These are phyloP conservation scores for Phytophthora cryptogea DNA, from an alignment of 352 stramenopile genomes.

Conservation along the genomic window DNA sequence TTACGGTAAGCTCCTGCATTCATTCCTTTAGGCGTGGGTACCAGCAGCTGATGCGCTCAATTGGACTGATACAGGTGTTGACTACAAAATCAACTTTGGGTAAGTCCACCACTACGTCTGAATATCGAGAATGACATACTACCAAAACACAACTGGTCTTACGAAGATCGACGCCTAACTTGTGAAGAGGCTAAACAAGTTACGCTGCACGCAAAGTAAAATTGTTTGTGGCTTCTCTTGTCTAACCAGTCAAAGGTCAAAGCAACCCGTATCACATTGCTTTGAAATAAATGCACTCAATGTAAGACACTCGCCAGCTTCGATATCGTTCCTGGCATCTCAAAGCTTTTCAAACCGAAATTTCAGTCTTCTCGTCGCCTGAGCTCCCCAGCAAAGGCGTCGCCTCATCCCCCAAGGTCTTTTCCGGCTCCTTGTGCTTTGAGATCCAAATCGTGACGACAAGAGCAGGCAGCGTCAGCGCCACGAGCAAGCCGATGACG, in stretches of 20 bases:
- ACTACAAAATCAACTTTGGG: constrained; percentile 13
- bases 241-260: not conserved
- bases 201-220: too few species aligned
- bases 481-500: constrained; percentile 67
- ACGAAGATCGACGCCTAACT: too few species aligned
- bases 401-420: constrained; percentile 39
- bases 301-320: not conserved
- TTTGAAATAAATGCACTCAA: not conserved
- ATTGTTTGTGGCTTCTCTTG: too few species aligned
- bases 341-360: constrained; percentile 7
- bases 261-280: not conserved
- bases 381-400: constrained; percentile 48
- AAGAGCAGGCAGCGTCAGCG: constrained; percentile 44
- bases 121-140: too few species aligned
- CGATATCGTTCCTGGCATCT: not conserved
- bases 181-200: too few species aligned
- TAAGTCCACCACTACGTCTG: not conserved
- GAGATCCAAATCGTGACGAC: constrained; percentile 57
- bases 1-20: constrained; percentile 17
- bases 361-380: constrained; percentile 35
- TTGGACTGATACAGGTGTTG: constrained; percentile 8
- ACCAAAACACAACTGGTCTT: too few species aligned
- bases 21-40: not conserved
- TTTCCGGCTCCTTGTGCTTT: constrained; percentile 38
- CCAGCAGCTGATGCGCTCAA: not conserved